phyloP scores from a whole-genome alignment of 202 grass and related monocot species.

The Brachypodium distachyon region DNA sequence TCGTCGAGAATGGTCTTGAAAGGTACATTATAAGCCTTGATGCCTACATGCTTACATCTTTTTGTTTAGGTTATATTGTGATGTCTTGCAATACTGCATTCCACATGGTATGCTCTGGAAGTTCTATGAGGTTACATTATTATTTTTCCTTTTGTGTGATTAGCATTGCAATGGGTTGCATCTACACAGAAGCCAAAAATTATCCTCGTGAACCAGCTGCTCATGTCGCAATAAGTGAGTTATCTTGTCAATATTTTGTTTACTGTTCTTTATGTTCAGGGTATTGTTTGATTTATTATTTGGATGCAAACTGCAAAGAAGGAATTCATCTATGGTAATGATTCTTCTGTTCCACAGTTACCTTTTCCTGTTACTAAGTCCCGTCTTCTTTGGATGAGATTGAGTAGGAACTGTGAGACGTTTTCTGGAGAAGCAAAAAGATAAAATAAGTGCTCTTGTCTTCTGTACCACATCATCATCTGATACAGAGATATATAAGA shows the following conservation, averaged over 20 bases:
- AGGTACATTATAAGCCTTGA: conserved; percentile 35
- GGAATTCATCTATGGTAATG: not conserved
- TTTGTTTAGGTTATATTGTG: not conserved
- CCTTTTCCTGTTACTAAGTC: conserved; percentile 10
- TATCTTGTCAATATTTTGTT: conserved; percentile 13
- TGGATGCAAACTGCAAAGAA: not conserved
- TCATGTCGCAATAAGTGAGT: conserved; percentile 96
- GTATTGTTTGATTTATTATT: not conserved
- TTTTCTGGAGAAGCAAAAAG: conserved; percentile 90
- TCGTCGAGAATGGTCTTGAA: conserved; percentile 84
- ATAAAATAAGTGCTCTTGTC: conserved; percentile 78
- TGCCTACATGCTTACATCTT: not conserved
- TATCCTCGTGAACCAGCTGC: conserved; percentile 93
- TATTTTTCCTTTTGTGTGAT: conserved; percentile 27
- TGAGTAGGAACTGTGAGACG: conserved; percentile 82
- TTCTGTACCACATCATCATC: conserved; percentile 75
- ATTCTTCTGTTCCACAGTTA: not conserved
- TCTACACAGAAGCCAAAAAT: conserved; percentile 93
- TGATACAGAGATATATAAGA: conserved; percentile 96
- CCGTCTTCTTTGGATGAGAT: conserved; percentile 1
- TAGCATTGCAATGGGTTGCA: conserved; percentile 91
- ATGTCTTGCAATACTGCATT: not conserved
- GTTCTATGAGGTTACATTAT: not conserved
- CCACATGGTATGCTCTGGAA: not conserved
- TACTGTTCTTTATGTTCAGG: not conserved